phyloP scores from a whole-genome alignment of 73 alveolate species.

The Uronychia binucleata region DNA sequence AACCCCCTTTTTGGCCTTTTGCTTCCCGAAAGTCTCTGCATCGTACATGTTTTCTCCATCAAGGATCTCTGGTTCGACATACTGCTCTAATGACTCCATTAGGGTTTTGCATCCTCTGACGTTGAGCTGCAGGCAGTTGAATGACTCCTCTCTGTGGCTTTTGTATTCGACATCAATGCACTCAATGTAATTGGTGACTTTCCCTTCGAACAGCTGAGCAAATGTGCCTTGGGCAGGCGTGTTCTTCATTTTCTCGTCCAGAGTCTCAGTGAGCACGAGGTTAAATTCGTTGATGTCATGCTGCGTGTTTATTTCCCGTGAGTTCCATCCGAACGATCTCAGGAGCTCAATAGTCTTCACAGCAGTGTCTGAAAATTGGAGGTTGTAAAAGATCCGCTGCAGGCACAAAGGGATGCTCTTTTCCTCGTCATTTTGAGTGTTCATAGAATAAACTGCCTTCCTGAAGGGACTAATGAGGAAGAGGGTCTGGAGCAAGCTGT shows the following conservation, averaged over 20 bases:
- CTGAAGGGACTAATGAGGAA: slow-evolving; percentile 80
- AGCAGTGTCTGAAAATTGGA: slow-evolving; percentile 49
- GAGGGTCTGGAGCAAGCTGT: slow-evolving; percentile 85
- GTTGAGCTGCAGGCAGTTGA: slow-evolving; percentile 76
- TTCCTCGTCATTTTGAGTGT: slow-evolving; percentile 76
- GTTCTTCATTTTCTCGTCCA: slow-evolving; percentile 83
- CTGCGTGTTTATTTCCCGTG: slow-evolving; percentile 81
- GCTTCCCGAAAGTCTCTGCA: slow-evolving; percentile 88
- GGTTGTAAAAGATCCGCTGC: slow-evolving; percentile 85
- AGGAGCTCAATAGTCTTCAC: slow-evolving; percentile 71
- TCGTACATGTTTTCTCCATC: slow-evolving; percentile 90
- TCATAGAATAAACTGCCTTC: slow-evolving; percentile 84
- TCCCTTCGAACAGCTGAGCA: slow-evolving; percentile 81
- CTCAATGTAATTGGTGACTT: slow-evolving; percentile 62
- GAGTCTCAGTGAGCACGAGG: slow-evolving; percentile 78
- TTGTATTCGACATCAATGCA: slow-evolving; percentile 80
- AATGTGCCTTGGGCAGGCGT: slow-evolving; percentile 75
- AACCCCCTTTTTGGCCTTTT: slow-evolving; percentile 89
- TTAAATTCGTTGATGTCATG: slow-evolving; percentile 94
- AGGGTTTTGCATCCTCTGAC: slow-evolving; percentile 70
- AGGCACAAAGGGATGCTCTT: slow-evolving; percentile 74
- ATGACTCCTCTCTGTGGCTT: slow-evolving; percentile 71
- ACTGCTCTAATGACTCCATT: slow-evolving; percentile 72
- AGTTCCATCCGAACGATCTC: slow-evolving; percentile 89
- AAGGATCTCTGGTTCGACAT: slow-evolving; percentile 84